Percentiles rank a stretch among this genome's conserved stretches.
These are phyloP conservation scores for Gaultheria prostrata DNA, from an alignment of 148 eudicot species.

Conservation along the genomic window DNA sequence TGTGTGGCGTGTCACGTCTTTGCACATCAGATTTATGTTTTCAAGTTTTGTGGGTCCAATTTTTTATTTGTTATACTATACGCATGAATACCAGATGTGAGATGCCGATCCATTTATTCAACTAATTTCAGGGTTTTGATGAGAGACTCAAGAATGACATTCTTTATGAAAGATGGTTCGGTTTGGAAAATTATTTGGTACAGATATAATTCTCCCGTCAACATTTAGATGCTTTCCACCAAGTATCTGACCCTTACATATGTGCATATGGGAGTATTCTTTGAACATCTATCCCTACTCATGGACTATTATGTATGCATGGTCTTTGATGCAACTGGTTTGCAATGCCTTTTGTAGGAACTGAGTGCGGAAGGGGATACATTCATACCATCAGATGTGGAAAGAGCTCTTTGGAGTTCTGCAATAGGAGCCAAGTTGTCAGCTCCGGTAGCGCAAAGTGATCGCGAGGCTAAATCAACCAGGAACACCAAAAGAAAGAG, in stretches of 20 bases:
- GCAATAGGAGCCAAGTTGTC: slow-evolving; percentile 50
- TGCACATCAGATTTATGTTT: background rate
- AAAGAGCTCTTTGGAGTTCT: slow-evolving; percentile 82
- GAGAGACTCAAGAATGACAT: background rate
- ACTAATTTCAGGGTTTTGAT: background rate
- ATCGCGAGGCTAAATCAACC: slow-evolving; percentile 28
- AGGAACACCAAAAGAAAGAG: slow-evolving; percentile 51
- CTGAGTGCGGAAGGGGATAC: slow-evolving; percentile 46
- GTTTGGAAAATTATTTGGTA: background rate
- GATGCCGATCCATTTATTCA: background rate
- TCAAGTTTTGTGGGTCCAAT: background rate
- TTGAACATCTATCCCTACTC: background rate
- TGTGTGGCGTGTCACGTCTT: background rate
- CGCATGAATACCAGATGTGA: background rate
- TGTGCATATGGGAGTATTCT: background rate
- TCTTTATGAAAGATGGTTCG: background rate
- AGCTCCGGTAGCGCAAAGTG: slow-evolving; percentile 21
- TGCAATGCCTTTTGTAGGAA: slow-evolving; percentile 40
- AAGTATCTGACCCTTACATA: background rate
- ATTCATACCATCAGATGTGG: slow-evolving; percentile 85
- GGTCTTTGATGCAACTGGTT: slow-evolving; percentile 1
- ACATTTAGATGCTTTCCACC: background rate
- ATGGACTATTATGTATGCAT: background rate
- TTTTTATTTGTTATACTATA: background rate
- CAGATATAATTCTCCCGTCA: background rate